A percentile compares a stretch with the other conserved stretches of the same genome.
Evolutionary conservation across 192 early-diverging fungal species (phyloP).

Genomic region (Funneliformis geosporum): DNA sequence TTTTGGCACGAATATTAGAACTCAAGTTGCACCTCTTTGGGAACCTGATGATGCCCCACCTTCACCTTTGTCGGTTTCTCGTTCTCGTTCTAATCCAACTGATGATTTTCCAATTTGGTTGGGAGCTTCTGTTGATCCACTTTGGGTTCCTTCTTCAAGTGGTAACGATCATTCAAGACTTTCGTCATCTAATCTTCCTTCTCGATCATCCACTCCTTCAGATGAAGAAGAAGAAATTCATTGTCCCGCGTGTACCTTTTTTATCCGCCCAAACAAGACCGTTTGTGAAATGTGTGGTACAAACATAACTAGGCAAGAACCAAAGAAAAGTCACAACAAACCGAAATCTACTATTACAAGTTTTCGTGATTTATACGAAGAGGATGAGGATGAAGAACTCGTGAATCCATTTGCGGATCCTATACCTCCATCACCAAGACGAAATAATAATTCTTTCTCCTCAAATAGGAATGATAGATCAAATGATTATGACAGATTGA

Average conservation of each 20-base stretch:
- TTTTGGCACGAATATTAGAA: background rate
- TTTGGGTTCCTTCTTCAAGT: background rate
- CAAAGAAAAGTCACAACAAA: background rate
- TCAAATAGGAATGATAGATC: background rate
- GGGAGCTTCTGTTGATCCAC: background rate
- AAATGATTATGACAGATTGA: too few relatives aligned
- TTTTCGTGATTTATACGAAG: background rate
- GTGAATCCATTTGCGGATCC: background rate
- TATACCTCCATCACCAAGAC: background rate
- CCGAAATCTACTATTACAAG: background rate
- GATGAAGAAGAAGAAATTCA: background rate
- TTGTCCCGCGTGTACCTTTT: constrained; percentile 8
- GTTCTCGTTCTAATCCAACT: background rate
- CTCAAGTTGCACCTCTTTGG: background rate
- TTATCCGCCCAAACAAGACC: constrained; percentile 7
- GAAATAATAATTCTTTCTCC: background rate
- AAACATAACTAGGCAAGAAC: background rate
- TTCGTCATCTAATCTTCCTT: background rate
- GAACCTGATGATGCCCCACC: background rate
- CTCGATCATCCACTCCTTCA: background rate
- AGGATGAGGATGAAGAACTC: background rate
- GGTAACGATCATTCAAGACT: background rate
- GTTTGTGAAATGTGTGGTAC: constrained; percentile 22
- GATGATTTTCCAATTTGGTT: background rate
- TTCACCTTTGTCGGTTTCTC: background rate